phyloP scores from a whole-genome alignment of 345 rosid species.

The Eucalyptus regnans region DNA sequence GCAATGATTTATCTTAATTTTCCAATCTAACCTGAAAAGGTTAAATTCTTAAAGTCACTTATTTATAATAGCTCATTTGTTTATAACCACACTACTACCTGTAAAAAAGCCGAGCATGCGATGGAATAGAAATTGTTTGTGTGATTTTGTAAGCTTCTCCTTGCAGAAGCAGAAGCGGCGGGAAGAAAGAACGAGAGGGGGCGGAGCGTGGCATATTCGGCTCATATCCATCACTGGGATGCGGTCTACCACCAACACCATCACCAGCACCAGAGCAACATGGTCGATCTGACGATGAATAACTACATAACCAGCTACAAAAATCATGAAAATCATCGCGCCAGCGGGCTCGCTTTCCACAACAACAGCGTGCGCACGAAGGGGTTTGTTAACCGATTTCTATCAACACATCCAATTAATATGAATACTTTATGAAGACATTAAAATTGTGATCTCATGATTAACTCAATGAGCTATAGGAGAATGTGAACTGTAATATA shows the following conservation, averaged over 20 bases:
- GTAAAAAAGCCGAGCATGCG: background rate
- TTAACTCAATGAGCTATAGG: background rate
- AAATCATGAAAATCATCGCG: background rate
- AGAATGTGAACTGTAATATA: background rate
- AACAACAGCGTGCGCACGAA: background rate
- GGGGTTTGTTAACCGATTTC: background rate
- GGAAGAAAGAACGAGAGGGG: constrained; percentile 3
- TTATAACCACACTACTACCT: background rate
- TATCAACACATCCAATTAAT: background rate
- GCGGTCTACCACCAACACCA: background rate
- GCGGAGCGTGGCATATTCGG: background rate
- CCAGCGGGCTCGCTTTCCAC: background rate
- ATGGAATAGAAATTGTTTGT: background rate
- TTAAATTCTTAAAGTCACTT: background rate
- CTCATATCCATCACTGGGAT: background rate
- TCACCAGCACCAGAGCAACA: background rate
- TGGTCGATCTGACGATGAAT: background rate
- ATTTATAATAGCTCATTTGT: background rate
- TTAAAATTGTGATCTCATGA: background rate
- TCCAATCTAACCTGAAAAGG: background rate
- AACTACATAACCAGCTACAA: background rate
- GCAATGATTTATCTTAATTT: background rate
- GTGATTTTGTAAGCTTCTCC: background rate
- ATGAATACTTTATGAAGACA: background rate
- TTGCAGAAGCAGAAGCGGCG: constrained; percentile 17